A percentile compares a stretch with the other conserved stretches of the same genome.
Evolutionary conservation across 1,284 basidiomycete genomes (phyloP).

Genomic region (Cryptococcus sp.): DNA sequence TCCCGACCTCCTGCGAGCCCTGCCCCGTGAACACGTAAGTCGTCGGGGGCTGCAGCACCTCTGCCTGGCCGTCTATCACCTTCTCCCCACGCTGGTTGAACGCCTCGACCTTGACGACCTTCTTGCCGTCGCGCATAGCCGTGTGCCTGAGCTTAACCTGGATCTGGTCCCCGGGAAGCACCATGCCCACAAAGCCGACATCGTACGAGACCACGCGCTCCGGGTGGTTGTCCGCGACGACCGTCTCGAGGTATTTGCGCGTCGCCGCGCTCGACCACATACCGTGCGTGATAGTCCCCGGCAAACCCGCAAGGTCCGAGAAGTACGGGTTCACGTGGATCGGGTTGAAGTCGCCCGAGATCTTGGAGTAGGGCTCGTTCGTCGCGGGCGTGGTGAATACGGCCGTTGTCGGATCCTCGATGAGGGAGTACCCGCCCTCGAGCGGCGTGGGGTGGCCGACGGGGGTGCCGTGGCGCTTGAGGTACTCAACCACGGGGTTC

Average conservation of each 20-base stretch:
- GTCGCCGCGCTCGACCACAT: slow-evolving; percentile 96
- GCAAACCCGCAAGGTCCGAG: slow-evolving; percentile 86
- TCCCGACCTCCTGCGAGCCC: slow-evolving; percentile 95
- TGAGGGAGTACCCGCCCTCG: slow-evolving; percentile 79
- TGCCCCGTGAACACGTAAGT: slow-evolving; percentile 99
- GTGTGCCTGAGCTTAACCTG: slow-evolving; percentile 83
- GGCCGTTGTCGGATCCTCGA: slow-evolving; percentile 58
- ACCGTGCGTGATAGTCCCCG: slow-evolving; percentile 95
- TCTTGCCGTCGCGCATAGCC: slow-evolving; percentile 87
- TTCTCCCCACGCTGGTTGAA: slow-evolving; percentile 81
- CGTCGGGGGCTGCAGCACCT: slow-evolving; percentile 87
- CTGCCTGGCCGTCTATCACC: slow-evolving; percentile 86
- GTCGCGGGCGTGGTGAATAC: slow-evolving; percentile 74
- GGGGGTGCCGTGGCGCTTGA: slow-evolving; percentile 80
- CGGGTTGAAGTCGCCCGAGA: slow-evolving; percentile 91
- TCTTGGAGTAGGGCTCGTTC: slow-evolving; percentile 90
- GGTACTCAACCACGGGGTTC: slow-evolving; percentile 89
- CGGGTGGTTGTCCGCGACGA: slow-evolving; percentile 88
- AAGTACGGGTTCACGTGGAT: slow-evolving; percentile 99
- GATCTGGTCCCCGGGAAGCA: slow-evolving; percentile 87
- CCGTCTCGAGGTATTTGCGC: slow-evolving; percentile 85
- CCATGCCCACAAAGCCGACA: slow-evolving; percentile 93
- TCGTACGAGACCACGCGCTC: slow-evolving; percentile 88
- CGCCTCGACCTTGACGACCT: slow-evolving; percentile 88
- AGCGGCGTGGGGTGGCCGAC: slow-evolving; percentile 75